phyloP scores from a whole-genome alignment of 495 filamentous ascomycete species.

The Podospora tetraspora region DNA sequence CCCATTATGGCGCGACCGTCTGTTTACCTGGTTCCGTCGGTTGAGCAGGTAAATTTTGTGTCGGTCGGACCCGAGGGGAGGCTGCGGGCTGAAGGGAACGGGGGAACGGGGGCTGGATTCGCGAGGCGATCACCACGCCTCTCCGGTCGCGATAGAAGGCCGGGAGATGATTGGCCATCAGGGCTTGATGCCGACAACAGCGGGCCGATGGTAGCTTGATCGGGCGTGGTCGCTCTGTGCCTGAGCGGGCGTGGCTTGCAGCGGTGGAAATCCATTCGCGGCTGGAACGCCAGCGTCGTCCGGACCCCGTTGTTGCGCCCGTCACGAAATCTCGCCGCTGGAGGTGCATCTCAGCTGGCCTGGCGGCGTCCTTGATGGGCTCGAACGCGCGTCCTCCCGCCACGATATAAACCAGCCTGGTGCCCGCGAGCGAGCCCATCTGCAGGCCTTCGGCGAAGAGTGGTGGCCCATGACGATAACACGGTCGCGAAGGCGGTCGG shows the following conservation, averaged over 20 bases:
- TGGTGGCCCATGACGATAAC: not conserved
- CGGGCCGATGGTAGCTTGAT: not conserved
- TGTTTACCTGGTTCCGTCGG: not conserved
- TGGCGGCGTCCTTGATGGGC: too few species aligned
- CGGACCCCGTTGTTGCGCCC: not conserved
- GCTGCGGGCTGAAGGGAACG: not conserved
- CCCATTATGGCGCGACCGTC: not conserved
- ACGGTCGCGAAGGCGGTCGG: not conserved
- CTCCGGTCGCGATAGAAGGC: not conserved
- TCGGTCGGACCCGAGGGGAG: not conserved
- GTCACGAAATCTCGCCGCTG: not conserved
- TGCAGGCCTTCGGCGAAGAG: not conserved
- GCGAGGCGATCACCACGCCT: conserved; percentile 1
- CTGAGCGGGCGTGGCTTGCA: not conserved
- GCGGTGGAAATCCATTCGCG: not conserved
- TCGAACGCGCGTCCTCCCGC: not conserved
- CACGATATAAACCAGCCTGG: not conserved
- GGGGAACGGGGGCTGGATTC: not conserved
- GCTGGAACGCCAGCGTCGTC: not conserved
- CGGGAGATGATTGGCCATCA: not conserved
- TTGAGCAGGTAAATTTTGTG: not conserved
- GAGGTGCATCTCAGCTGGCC: not conserved
- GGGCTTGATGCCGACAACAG: not conserved
- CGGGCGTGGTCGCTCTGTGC: not conserved
- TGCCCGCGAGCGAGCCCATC: not conserved